Evolutionary conservation across 805 yeast species (phyloP).

Genomic region (Saturnispora mendoncae): DNA sequence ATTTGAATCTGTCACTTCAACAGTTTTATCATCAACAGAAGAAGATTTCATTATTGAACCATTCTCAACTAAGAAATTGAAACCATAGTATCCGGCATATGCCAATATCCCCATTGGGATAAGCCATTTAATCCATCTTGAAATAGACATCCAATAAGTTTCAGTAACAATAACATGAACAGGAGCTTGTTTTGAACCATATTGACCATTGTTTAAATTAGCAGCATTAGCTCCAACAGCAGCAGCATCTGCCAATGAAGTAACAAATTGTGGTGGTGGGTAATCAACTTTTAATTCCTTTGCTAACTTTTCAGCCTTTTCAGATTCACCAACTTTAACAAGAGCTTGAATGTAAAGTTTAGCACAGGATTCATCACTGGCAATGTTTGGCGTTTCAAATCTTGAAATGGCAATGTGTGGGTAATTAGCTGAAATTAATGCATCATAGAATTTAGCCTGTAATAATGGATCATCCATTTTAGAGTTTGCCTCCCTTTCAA

Average conservation of each 20-base stretch:
- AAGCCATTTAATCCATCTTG: conserved; percentile 85
- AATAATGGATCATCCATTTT: conserved; percentile 56
- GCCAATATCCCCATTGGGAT: conserved; percentile 72
- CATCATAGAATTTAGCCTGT: conserved; percentile 79
- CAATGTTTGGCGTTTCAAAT: conserved; percentile 90
- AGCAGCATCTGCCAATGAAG: conserved; percentile 5
- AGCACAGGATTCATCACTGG: conserved; percentile 71
- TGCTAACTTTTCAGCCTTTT: conserved; percentile 65
- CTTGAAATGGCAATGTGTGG: conserved; percentile 96
- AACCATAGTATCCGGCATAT: conserved; percentile 72
- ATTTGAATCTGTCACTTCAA: conserved; percentile 75
- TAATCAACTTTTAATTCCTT: conserved; percentile 30
- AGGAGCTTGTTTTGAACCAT: conserved; percentile 72
- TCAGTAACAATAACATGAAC: conserved; percentile 91
- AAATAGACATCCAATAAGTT: conserved; percentile 63
- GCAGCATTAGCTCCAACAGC: background rate
- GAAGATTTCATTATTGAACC: conserved; percentile 72
- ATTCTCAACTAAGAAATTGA: conserved; percentile 72
- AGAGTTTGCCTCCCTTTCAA: conserved; percentile 83
- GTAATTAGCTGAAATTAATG: conserved; percentile 67
- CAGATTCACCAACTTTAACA: conserved; percentile 63
- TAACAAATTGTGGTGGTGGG: conserved; percentile 11
- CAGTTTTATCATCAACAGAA: conserved; percentile 66
- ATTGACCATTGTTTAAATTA: background rate
- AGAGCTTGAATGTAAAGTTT: conserved; percentile 74